These are phyloP conservation scores for Picochlorum sp. DNA, from an alignment of 139 green algal genomes.

Conservation along the genomic window DNA sequence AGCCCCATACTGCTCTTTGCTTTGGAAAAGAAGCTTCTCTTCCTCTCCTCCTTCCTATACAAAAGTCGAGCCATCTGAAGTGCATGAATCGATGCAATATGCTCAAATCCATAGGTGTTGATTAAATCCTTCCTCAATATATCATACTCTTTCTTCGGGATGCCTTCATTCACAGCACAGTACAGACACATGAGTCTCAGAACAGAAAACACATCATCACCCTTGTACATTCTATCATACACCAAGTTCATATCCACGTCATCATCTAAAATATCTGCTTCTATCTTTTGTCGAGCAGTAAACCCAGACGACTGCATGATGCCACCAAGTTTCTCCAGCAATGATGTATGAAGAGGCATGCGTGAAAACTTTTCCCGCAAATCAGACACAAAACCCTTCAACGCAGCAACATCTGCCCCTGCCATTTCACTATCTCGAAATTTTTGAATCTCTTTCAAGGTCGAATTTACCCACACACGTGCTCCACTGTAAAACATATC, in stretches of 20 bases:
- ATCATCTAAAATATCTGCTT: slow-evolving; percentile 30
- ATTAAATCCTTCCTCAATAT: slow-evolving; percentile 61
- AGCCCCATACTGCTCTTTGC: slow-evolving; percentile 45
- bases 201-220: slow-evolving; percentile 48
- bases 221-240: slow-evolving; percentile 57
- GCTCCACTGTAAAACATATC: slow-evolving; percentile 37
- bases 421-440: slow-evolving; percentile 30
- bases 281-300: slow-evolving; percentile 21
- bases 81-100: slow-evolving; percentile 62
- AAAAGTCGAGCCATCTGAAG: slow-evolving; percentile 22
- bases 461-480: slow-evolving; percentile 29
- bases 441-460: slow-evolving; percentile 30
- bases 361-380: slow-evolving; percentile 29
- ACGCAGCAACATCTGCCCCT: slow-evolving; percentile 21
- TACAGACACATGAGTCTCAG: slow-evolving; percentile 80
- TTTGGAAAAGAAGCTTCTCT: slow-evolving; percentile 24
- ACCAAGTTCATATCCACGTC: slow-evolving; percentile 19
- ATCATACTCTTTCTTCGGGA: slow-evolving; percentile 69
- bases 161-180: slow-evolving; percentile 45
- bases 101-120: slow-evolving; percentile 78
- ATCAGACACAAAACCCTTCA: slow-evolving; percentile 32
- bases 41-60: slow-evolving; percentile 2
- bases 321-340: slow-evolving; percentile 21
- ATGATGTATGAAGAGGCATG: slow-evolving; percentile 27
- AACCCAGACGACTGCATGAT: slow-evolving; percentile 17